phyloP scores from a whole-genome alignment of 305 asterid genomes.

The Stenogyne calaminthoides region DNA sequence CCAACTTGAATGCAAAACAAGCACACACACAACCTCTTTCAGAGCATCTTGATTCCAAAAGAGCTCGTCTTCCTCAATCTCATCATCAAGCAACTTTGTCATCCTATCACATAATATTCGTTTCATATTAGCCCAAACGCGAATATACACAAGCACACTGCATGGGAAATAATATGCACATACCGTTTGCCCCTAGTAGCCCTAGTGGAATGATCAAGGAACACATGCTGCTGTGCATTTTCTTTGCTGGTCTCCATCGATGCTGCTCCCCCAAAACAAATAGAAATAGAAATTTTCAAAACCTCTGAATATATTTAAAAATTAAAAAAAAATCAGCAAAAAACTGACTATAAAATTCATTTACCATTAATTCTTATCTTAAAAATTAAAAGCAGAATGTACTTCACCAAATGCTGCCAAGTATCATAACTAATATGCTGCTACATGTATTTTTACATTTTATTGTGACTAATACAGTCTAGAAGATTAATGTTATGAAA shows the following conservation, averaged over 20 bases:
- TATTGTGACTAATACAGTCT: too few species aligned
- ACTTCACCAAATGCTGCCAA: too few species aligned
- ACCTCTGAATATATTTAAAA: not conserved
- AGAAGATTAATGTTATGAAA: too few species aligned
- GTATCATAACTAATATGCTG: too few species aligned
- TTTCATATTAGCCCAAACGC: not conserved
- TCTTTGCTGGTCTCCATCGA: conserved; percentile 51
- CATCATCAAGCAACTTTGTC: conserved; percentile 87
- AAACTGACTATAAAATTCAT: not conserved
- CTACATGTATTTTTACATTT: too few species aligned
- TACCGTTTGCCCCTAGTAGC: conserved; percentile 95
- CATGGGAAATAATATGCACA: conserved; percentile 13
- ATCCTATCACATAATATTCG: conserved; percentile 49
- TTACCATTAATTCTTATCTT: too few species aligned
- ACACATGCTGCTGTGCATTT: conserved; percentile 43
- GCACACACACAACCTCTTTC: conserved; percentile 57
- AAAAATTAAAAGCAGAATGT: too few species aligned
- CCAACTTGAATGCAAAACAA: conserved; percentile 3
- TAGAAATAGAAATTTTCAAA: not conserved
- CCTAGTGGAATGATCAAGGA: conserved; percentile 75
- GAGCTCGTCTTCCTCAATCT: conserved; percentile 79
- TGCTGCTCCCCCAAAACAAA: conserved; percentile 1
- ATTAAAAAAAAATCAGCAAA: conserved; percentile 2
- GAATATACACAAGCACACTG: conserved; percentile 10
- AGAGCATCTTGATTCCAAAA: conserved; percentile 99